Base-by-base conservation (phyloP, 2,329 filamentous ascomycete genomes). In the Niveomyces coronatus region DNA sequence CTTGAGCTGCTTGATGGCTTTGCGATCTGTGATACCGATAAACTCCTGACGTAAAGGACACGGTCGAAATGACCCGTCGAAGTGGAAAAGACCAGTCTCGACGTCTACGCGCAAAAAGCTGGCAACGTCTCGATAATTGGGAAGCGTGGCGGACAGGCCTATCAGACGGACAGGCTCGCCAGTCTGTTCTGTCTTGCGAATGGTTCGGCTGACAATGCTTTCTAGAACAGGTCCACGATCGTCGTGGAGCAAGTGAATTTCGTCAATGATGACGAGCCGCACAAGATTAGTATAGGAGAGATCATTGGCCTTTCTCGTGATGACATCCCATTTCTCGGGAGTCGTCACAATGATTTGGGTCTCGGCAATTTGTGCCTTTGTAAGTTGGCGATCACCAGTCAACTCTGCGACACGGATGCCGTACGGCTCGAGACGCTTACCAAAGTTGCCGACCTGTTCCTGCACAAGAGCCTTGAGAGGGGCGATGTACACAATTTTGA, bases 281-380 rank as follows among this genome's bases (percentile, higher is more conserved):
- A 98, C 91, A n/a, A 98, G 75, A 51, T 93, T 94, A 13, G 88
- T 98, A 61, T 98, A 98, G 51, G 87, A 94, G 39, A 91, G 76
- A 56, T 98, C 93, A 2, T 89, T 95, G 6, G 89, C 88, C 62
- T 98, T 98, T 62, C 93, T 79, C 5, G 93, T 98, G 50, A 98
- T 95, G 49, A 98, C 89, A 61, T 98, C 91, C 84, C 87, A 98
- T 64, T 98, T 98, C 62, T 98, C 91, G 15, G 91, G 91, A 0
- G 91, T 98, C 1, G 91, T 98, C 42, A 98, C 88, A 50, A 98
- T 98, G 49, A 98, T 81, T 58, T 98, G 89, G 1, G 91, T 98
- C 53, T 98, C 91, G 2, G 89, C 79, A 46, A 98, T 96, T 67
- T 98, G 91, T 59, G 94, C 87, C 63, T 98, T 98, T 15, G 89